Conservation (phyloP, 495 filamentous ascomycete species). For the Annulohypoxylon moriforme region DNA sequence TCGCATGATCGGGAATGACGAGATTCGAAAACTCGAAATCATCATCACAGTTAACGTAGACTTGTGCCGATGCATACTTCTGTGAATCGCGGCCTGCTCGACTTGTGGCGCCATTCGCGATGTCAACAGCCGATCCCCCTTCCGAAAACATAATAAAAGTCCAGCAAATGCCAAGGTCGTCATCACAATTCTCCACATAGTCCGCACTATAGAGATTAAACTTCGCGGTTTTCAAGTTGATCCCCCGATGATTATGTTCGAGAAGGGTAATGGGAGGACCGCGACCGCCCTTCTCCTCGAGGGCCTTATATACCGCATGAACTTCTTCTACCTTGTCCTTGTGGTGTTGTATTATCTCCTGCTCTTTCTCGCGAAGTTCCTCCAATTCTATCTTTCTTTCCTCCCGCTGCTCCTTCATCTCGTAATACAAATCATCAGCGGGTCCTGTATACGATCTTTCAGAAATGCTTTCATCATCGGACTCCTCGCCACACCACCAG, state of each 20-base stretch:
- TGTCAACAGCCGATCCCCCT: not conserved
- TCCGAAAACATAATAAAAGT: not conserved
- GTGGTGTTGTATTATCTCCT: not conserved
- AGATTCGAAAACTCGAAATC: not conserved
- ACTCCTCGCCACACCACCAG: too few relatives aligned
- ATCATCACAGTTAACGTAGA: not conserved
- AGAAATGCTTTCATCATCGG: not conserved
- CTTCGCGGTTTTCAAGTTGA: too few relatives aligned
- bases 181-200: not conserved
- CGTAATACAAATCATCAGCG: not conserved
- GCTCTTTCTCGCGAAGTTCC: not conserved
- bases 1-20: not conserved
- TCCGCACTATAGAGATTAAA: not conserved
- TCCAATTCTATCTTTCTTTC: not conserved
- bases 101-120: not conserved
- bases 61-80: not conserved
- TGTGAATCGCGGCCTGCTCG: not conserved
- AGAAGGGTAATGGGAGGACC: not conserved
- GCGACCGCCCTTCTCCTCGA: not conserved
- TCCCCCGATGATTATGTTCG: too few relatives aligned
- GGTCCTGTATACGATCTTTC: not conserved
- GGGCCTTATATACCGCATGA: not conserved
- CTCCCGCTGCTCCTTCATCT: not conserved
- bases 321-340: not conserved
- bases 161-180: not conserved